Base-by-base conservation (phyloP, 2,329 filamentous ascomycete species). In the Lecanicillium sp. region DNA sequence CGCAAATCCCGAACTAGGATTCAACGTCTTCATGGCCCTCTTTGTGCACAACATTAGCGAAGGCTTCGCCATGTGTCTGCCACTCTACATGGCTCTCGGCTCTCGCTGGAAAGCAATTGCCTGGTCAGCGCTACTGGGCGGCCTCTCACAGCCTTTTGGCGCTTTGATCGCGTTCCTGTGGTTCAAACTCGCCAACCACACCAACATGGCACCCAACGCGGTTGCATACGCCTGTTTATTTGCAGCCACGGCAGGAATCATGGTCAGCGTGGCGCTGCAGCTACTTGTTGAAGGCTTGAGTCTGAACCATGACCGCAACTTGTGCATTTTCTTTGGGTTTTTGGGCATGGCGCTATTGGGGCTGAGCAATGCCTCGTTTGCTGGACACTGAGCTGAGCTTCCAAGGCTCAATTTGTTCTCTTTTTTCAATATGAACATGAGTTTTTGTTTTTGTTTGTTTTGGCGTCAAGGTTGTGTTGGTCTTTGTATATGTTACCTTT, bases 41-140 rank as follows among this genome's bases (percentile, higher is more conserved):
- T 95, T 95, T 56, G 90, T 98, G 43, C 92, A 98, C 71, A 98
- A 96, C 64, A 94, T 98, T 53, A 89, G 87, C 19, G 92, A 98
- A 64, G 92, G 92, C 2, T 96, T 96, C 56, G 86, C 89, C 45
- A 83, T 98, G 73, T 87, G 88, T 0, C 66, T 98, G 1, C 92
- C 92, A 0, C 70, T 98, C 0, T 98, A 94, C 60, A 84, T 98
- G 52, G 92, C 92, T 2, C 75, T 95, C 22, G 75, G 82, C 45
- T 90, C 80, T 42, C 82, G 88, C 33, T 66, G 77, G 55, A 83
- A 80, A 51, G 90, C 92, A 14, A 92, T 96, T 65, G 62, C 84
- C 43, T 94, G 86, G 80, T 82, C 85, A 4, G 81, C 84, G 9
- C 57, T 95, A 0, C 69, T 98, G 0, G 92, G 92, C 9, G 92